These are phyloP conservation scores for Stagonosporopsis tanaceti DNA, from an alignment of 2,329 filamentous ascomycete genomes.

Conservation along the genomic window DNA sequence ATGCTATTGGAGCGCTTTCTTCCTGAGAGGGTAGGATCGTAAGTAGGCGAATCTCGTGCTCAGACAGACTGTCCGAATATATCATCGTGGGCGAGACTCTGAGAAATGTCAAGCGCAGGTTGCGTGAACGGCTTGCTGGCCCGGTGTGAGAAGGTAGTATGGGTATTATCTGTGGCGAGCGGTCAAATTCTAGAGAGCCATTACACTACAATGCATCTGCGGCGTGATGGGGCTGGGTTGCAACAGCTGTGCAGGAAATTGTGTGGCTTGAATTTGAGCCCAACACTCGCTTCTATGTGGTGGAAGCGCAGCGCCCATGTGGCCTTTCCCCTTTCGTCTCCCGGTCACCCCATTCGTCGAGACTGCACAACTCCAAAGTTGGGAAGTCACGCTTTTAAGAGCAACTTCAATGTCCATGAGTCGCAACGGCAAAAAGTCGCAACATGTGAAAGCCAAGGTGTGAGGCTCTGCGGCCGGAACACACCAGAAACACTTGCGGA, in stretches of 20 bases:
- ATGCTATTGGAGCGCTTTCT: background rate
- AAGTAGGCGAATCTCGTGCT: background rate
- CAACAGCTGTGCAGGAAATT: no score
- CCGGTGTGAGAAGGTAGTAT: no score
- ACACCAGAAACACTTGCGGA: conserved; percentile 9
- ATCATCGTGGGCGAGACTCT: background rate
- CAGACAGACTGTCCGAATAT: background rate
- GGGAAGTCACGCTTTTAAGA: background rate
- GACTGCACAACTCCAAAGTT: background rate
- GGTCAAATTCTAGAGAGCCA: no score
- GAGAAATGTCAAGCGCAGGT: background rate
- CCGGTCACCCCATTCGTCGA: background rate
- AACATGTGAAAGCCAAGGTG: conserved; percentile 8
- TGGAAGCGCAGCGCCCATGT: background rate
- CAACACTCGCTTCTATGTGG: background rate
- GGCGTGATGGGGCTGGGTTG: background rate
- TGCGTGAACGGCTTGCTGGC: no score
- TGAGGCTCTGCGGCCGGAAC: conserved; percentile 18
- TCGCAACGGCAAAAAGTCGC: no score
- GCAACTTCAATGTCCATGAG: background rate
- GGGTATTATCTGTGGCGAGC: no score
- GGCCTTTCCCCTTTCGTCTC: background rate
- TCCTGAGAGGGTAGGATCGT: background rate
- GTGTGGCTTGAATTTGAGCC: no score
- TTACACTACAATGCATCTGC: background rate